Conservation (phyloP, 805 yeast species). For the Schwanniomyces vanrijiae region DNA sequence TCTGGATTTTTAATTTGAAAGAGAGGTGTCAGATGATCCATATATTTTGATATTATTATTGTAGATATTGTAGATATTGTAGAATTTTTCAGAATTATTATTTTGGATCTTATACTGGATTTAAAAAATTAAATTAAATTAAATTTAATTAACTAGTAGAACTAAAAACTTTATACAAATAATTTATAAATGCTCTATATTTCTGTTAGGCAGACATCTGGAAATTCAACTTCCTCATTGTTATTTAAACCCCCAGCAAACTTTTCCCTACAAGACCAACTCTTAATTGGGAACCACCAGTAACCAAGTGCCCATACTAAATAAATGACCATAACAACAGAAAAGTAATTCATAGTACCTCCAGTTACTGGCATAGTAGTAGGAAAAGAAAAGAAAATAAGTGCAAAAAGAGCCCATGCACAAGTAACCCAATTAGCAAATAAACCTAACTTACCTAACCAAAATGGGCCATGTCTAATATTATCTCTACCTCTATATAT, state of each 20-base stretch:
- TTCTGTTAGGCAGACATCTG: constrained; percentile 39
- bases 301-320: constrained; percentile 34
- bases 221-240: constrained; percentile 43
- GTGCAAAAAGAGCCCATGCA: constrained; percentile 58
- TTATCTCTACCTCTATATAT: constrained; percentile 49
- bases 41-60: constrained; percentile 19
- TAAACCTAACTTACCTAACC: constrained; percentile 59
- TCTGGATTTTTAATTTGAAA: constrained; percentile 46
- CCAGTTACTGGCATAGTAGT: constrained; percentile 58
- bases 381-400: constrained; percentile 67
- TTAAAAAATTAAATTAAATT: not conserved
- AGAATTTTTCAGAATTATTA: not conserved
- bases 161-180: not conserved
- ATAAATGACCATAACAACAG: constrained; percentile 50
- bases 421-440: constrained; percentile 51
- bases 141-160: not conserved
- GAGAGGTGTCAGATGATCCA: constrained; percentile 54
- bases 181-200: not conserved
- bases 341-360: constrained; percentile 66
- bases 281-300: constrained; percentile 44
- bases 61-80: not conserved
- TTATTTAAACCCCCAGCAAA: constrained; percentile 44
- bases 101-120: not conserved
- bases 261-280: constrained; percentile 34
- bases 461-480: constrained; percentile 64